Base-by-base conservation (phyloP, 176 grass and related monocot genomes). In the Pontederia paniculata region DNA sequence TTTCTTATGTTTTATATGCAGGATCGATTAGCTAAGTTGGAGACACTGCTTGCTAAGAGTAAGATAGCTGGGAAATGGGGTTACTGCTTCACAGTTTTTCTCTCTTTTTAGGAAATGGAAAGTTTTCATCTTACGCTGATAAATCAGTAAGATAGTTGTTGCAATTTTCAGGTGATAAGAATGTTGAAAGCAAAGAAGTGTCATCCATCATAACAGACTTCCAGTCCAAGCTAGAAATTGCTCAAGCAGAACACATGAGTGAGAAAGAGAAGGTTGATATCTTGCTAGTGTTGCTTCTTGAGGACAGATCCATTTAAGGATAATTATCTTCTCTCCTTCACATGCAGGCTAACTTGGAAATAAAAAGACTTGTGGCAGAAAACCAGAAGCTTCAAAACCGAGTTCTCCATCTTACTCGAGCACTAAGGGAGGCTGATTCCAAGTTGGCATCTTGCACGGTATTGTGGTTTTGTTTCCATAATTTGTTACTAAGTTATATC, bases 381-480 rank as follows among this genome's bases (percentile, higher is more conserved):
- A 88, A 88, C 17, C 54, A 84, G 74, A 94, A 94, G 66, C 74
- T 94, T 50, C 74, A 74, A 58, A 84, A 94, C 25, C 84, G 80
- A 42, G 76, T 88, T 64, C 31, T 71, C 74, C 89, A 88, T 70
- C 89, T 94, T 58, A 61, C 84, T 21, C 49, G 74, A 0, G 74
- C 84, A 71, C 18, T 88, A 44, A 78, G 74, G 58, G 89, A 82
- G 61, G 60, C 60, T 10, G 80, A 83, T 66, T 78, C 62, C 48
- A 76, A 73, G 70, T 63, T 74, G 68, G 66, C 60, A 49, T 18
- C 44, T 62, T 78, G 31, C 20, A 52, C 60, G 42, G 52, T 37
- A 37, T 37, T 37, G n/a, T 37, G 3, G 5, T 37, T 37, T 37
- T 37, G 28, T 37, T 37, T 37, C 28, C 3, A 37, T 37, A 6